Evolutionary conservation across 192 early-diverging fungal genomes (phyloP).

Genomic region (Rhizophagus clarus): DNA sequence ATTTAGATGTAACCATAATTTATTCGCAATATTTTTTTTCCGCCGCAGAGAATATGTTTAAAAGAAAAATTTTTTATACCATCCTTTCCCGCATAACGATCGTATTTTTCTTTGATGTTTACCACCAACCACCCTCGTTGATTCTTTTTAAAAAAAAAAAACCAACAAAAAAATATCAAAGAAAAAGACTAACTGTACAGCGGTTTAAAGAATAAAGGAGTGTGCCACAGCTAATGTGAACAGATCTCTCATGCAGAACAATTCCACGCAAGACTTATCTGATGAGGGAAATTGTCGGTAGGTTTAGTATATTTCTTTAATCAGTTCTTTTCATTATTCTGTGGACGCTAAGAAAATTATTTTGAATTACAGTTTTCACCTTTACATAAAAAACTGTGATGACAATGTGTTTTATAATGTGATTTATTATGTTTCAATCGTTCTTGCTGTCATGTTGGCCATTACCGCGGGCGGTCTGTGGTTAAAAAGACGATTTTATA

Average conservation of each 20-base stretch:
- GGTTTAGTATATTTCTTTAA: not conserved
- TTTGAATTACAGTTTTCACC: not conserved
- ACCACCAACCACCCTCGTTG: constrained; percentile 12
- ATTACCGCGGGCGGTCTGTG: not conserved
- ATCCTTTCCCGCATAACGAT: not conserved
- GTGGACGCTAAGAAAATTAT: no score
- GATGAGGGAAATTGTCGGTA: not conserved
- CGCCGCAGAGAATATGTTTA: not conserved
- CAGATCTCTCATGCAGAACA: not conserved
- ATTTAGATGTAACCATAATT: not conserved
- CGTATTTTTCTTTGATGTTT: constrained; percentile 6
- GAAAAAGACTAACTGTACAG: not conserved
- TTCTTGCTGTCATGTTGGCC: not conserved
- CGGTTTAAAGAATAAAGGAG: not conserved
- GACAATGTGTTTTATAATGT: not conserved
- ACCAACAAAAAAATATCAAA: not conserved
- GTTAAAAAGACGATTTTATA: constrained; percentile 1
- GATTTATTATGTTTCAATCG: not conserved
- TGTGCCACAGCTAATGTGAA: not conserved
- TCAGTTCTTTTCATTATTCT: no score
- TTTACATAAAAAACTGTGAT: not conserved
- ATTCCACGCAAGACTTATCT: not conserved
- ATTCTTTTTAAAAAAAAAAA: not conserved
- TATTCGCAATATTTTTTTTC: not conserved
- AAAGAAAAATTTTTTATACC: not conserved